Conservation (phyloP, 306 rosid genomes). For the Senna tora region DNA sequence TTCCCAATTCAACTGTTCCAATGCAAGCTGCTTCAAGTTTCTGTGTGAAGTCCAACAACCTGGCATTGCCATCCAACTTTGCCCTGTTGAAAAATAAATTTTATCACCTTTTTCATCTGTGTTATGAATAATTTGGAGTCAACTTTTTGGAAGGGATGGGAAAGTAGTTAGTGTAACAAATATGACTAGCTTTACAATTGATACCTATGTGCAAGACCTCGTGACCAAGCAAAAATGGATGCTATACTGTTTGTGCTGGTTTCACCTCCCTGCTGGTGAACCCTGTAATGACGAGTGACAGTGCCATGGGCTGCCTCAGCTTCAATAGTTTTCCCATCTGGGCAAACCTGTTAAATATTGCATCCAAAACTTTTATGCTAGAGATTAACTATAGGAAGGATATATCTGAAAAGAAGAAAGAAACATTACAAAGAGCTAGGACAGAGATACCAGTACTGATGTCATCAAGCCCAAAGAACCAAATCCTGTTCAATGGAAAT, state of each 20-base stretch:
- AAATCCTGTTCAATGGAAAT: slow-evolving; percentile 49
- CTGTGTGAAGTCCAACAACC: slow-evolving; percentile 66
- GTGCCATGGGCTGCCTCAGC: slow-evolving; percentile 99
- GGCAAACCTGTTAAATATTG: slow-evolving; percentile 68
- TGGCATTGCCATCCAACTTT: slow-evolving; percentile 79
- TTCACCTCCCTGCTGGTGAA: slow-evolving; percentile 97
- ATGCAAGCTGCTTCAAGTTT: slow-evolving; percentile 90
- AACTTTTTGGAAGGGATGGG: background rate
- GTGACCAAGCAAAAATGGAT: slow-evolving; percentile 95
- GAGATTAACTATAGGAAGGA: slow-evolving; percentile 22
- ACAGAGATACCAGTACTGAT: slow-evolving; percentile 48
- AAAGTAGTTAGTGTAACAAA: background rate
- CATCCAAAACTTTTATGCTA: slow-evolving; percentile 33
- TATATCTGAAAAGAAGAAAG: background rate
- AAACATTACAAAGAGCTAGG: slow-evolving; percentile 14
- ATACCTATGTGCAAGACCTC: slow-evolving; percentile 93
- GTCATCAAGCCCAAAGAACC: slow-evolving; percentile 65
- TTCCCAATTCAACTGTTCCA: slow-evolving; percentile 82
- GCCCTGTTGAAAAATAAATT: slow-evolving; percentile 64
- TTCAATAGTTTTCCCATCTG: slow-evolving; percentile 96
- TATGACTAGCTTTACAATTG: slow-evolving; percentile 1
- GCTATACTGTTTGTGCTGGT: slow-evolving; percentile 99
- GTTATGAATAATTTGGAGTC: slow-evolving; percentile 4
- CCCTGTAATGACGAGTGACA: slow-evolving; percentile 88
- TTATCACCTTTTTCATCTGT: slow-evolving; percentile 10